phyloP scores from a whole-genome alignment of 2,329 filamentous ascomycete genomes.

The Cordyceps cicadae region DNA sequence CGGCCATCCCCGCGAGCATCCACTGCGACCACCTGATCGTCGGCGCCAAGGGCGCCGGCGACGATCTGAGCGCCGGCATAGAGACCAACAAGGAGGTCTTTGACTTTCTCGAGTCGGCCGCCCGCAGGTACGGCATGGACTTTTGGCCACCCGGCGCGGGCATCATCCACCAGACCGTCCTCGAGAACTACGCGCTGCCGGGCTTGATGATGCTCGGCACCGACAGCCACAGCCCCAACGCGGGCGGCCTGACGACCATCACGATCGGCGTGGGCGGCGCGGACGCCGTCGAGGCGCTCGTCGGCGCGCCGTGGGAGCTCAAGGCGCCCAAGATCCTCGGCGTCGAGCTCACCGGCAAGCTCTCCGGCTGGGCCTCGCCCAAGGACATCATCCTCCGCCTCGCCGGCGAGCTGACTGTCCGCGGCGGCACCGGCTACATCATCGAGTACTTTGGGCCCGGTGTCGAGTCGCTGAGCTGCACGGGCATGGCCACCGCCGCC shows the following conservation, averaged over 20 bases:
- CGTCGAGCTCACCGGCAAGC: constrained; percentile 72
- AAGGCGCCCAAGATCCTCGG: constrained; percentile 89
- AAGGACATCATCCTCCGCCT: constrained; percentile 93
- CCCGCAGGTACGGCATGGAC: constrained; percentile 85
- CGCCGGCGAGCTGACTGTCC: constrained; percentile 82
- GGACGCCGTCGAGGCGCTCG: constrained; percentile 92
- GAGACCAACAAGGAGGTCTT: constrained; percentile 94
- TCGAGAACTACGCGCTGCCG: constrained; percentile 97
- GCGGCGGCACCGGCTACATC: constrained; percentile 87
- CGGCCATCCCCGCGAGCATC: constrained; percentile 91
- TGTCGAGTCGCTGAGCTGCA: constrained; percentile 80
- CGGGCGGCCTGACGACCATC: constrained; percentile 86
- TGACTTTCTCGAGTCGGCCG: constrained; percentile 89
- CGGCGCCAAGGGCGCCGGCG: constrained; percentile 79
- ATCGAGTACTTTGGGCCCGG: constrained; percentile 92
- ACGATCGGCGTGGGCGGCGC: constrained; percentile 96
- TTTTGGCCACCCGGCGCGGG: constrained; percentile 92
- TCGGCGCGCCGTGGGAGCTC: constrained; percentile 94
- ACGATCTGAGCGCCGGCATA: constrained; percentile 78
- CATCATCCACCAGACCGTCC: constrained; percentile 94
- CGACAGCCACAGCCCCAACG: constrained; percentile 94
- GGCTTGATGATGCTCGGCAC: constrained; percentile 98
- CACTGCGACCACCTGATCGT: constrained; percentile 99
- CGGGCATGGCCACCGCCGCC: constrained; percentile 84
- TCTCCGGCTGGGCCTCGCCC: constrained; percentile 85